Evolutionary conservation across 2,329 filamentous ascomycete species (phyloP).

Genomic region (Aspergillus floridensis): DNA sequence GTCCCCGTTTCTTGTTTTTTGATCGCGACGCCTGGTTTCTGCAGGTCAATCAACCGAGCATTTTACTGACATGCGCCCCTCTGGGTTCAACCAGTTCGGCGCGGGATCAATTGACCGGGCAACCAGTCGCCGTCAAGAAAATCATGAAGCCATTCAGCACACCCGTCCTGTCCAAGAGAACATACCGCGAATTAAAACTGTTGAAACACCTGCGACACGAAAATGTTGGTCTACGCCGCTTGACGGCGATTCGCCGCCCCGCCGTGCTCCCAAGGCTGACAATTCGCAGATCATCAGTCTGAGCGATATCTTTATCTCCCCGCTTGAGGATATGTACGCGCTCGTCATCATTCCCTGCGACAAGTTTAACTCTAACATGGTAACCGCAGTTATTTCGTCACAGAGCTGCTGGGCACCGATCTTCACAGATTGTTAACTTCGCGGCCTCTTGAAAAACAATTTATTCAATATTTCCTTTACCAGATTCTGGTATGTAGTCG

Average conservation of each 20-base stretch:
- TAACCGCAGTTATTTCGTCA: slow-evolving; percentile 81
- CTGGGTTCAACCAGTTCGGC: slow-evolving; percentile 66
- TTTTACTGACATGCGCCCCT: slow-evolving; percentile 13
- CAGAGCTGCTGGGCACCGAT: slow-evolving; percentile 94
- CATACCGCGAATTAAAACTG: slow-evolving; percentile 95
- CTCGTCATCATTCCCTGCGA: slow-evolving; percentile 30
- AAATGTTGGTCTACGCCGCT: slow-evolving; percentile 63
- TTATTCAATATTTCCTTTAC: slow-evolving; percentile 99
- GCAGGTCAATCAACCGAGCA: background rate
- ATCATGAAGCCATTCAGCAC: slow-evolving; percentile 99
- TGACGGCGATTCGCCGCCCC: background rate
- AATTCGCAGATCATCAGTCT: slow-evolving; percentile 79
- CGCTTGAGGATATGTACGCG: slow-evolving; percentile 89
- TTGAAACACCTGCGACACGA: slow-evolving; percentile 96
- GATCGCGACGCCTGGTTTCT: slow-evolving; percentile 7
- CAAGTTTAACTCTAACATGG: slow-evolving; percentile 10
- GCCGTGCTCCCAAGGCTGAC: slow-evolving; percentile 15
- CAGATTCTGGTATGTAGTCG: slow-evolving; percentile 79
- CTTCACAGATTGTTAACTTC: slow-evolving; percentile 93
- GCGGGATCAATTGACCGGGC: slow-evolving; percentile 93
- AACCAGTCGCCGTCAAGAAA: slow-evolving; percentile 98
- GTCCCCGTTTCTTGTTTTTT: slow-evolving; percentile 7
- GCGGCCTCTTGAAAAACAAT: slow-evolving; percentile 95
- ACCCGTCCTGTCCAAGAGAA: slow-evolving; percentile 95
- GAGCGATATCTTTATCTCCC: slow-evolving; percentile 99